Evolutionary conservation across 1,139 yeast genomes (phyloP).

Genomic region (Protomyces lactucae-debilis): DNA sequence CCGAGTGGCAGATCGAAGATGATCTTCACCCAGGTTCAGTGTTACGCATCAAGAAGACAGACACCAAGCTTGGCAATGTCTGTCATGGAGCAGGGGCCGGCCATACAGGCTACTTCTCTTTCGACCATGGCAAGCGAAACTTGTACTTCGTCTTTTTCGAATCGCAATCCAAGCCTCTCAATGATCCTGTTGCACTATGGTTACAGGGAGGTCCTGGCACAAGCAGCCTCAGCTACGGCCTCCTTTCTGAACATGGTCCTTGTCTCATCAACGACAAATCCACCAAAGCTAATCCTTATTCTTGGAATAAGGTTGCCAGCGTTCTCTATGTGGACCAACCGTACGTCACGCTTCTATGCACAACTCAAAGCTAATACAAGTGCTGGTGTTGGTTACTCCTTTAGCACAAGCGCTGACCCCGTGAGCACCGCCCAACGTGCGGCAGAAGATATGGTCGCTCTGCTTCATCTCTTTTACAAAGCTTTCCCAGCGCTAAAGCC

Average conservation of each 20-base stretch:
- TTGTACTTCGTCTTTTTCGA: conserved; percentile 82
- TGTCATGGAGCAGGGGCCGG: conserved; percentile 15
- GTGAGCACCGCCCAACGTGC: conserved; percentile 50
- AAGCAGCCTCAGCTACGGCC: conserved; percentile 92
- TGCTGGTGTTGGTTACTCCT: conserved; percentile 85
- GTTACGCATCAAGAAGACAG: neutral
- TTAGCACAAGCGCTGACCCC: conserved; percentile 38
- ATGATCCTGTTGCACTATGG: conserved; percentile 83
- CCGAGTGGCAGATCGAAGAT: no score
- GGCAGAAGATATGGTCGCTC: conserved; percentile 41
- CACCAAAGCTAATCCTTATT: conserved; percentile 52
- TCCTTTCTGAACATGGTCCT: conserved; percentile 87
- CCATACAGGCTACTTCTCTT: conserved; percentile 81
- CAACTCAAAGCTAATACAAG: no score
- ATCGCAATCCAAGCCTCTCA: conserved; percentile 79
- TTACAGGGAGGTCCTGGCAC: conserved; percentile 76
- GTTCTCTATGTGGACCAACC: conserved; percentile 72
- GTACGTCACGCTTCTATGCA: no score
- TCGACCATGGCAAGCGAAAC: conserved; percentile 75
- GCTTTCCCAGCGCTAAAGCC: conserved; percentile 56
- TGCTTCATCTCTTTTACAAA: conserved; percentile 60
- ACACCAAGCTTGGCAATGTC: neutral
- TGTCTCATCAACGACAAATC: conserved; percentile 57
- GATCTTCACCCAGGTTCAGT: no score
- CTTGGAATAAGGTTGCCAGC: conserved; percentile 17